Evolutionary conservation across 106 monocot genomes (phyloP).

Genomic region (Allium fistulosum): DNA sequence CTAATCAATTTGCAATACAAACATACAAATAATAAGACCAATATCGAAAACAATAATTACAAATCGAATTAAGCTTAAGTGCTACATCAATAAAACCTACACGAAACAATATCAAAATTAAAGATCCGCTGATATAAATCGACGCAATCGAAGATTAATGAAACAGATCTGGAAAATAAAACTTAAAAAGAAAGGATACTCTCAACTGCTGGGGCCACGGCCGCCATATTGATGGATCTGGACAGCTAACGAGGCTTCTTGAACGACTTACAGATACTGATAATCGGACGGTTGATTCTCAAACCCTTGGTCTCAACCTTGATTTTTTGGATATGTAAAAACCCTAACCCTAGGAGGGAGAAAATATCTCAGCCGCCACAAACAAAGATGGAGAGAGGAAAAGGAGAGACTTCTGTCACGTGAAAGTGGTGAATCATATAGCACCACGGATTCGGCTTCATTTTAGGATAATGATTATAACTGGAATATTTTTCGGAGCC

Average conservation of each 20-base stretch:
- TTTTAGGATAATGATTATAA: background rate
- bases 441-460: slow-evolving; percentile 11
- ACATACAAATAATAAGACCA: too few relatives aligned
- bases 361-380: slow-evolving; percentile 9
- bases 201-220: slow-evolving; percentile 23
- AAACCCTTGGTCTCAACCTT: background rate
- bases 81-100: too few relatives aligned
- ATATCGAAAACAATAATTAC: too few relatives aligned
- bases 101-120: too few relatives aligned
- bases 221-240: slow-evolving; percentile 17
- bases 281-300: background rate
- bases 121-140: too few relatives aligned
- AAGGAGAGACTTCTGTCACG: background rate
- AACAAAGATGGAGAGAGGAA: background rate
- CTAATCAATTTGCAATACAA: too few relatives aligned
- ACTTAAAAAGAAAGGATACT: slow-evolving; percentile 18
- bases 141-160: too few relatives aligned
- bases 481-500: too few relatives aligned
- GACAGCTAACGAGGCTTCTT: background rate
- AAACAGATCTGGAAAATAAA: background rate
- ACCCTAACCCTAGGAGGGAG: slow-evolving; percentile 34
- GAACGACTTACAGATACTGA: background rate
- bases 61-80: too few relatives aligned
- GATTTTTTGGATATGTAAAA: slow-evolving; percentile 5
- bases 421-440: slow-evolving; percentile 24